Percentiles rank a stretch among this genome's conserved stretches.
These are phyloP conservation scores for Metschnikowia colocasiae DNA, from an alignment of 805 yeast genomes.

Conservation along the genomic window DNA sequence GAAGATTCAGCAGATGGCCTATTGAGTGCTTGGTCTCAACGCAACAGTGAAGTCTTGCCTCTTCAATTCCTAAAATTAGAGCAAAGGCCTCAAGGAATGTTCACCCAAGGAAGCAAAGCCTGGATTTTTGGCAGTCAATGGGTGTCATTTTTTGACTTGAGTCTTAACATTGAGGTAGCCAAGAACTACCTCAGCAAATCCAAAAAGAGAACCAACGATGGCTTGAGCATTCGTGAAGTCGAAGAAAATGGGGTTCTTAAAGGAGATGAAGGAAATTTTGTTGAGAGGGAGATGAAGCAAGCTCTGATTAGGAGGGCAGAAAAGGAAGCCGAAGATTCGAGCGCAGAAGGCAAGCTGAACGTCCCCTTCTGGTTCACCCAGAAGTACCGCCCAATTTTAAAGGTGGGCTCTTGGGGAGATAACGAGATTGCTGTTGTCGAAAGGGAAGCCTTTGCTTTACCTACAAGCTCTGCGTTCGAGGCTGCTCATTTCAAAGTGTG, in stretches of 20 bases:
- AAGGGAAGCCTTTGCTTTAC: constrained; percentile 59
- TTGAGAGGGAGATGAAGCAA: constrained; percentile 11
- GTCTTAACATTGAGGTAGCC: constrained; percentile 49
- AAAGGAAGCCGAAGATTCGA: constrained; percentile 21
- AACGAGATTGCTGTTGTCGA: constrained; percentile 71
- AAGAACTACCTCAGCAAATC: constrained; percentile 22
- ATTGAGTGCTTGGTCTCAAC: constrained; percentile 74
- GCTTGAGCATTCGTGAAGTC: constrained; percentile 32
- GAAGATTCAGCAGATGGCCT: constrained; percentile 21
- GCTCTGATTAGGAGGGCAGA: constrained; percentile 26
- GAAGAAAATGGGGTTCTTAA: constrained; percentile 18
- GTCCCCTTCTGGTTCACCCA: constrained; percentile 70
- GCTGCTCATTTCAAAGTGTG: constrained; percentile 31
- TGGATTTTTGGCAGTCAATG: constrained; percentile 92
- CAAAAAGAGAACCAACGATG: constrained; percentile 44
- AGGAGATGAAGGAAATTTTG: constrained; percentile 4
- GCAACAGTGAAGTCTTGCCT: constrained; percentile 74
- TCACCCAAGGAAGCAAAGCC: constrained; percentile 47
- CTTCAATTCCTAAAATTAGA: constrained; percentile 49
- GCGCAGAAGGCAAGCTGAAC: constrained; percentile 18
- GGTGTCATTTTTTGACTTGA: constrained; percentile 70
- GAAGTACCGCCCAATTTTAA: constrained; percentile 70
- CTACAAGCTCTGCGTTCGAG: constrained; percentile 62
- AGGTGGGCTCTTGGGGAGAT: constrained; percentile 51
- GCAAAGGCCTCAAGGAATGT: constrained; percentile 73